A percentile compares a stretch with the other conserved stretches of the same genome.
These are phyloP conservation scores for Monosporozyma unispora DNA, from an alignment of 805 yeast genomes.

Conservation along the genomic window DNA sequence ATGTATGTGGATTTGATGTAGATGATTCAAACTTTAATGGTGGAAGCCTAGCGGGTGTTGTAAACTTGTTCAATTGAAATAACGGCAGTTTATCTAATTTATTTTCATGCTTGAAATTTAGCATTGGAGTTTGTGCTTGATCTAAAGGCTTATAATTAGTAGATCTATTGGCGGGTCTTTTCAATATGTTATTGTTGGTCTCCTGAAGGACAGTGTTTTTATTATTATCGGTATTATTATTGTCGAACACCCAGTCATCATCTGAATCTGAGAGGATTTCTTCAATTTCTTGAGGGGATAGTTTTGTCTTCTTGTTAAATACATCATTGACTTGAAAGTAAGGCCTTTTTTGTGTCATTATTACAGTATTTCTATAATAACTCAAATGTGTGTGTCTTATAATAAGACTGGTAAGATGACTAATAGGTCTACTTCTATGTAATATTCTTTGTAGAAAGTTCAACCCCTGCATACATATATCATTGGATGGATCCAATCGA, in stretches of 20 bases:
- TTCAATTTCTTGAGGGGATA: constrained; percentile 4
- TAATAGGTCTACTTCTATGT: background rate
- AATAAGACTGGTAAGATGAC: background rate
- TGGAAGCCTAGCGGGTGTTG: too few species aligned
- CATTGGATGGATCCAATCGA: background rate
- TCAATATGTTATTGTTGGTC: background rate
- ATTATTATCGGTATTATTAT: too few species aligned
- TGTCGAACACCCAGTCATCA: constrained; percentile 12
- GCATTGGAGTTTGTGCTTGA: background rate
- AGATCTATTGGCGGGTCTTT: background rate
- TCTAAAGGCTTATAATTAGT: background rate
- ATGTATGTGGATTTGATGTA: background rate
- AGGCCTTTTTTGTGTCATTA: background rate
- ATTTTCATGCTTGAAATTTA: background rate
- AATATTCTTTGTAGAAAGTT: background rate
- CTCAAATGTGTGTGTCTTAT: background rate
- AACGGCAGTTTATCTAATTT: background rate
- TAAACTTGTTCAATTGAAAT: background rate
- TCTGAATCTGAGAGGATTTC: constrained; percentile 8
- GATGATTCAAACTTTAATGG: background rate
- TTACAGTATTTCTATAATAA: background rate
- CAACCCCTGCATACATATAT: background rate
- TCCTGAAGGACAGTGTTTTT: background rate
- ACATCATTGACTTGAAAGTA: background rate
- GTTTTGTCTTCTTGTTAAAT: constrained; percentile 4